A percentile compares a stretch with the other conserved stretches of the same genome.
Conservation (phyloP, 1,284 basidiomycete genomes). For the Austroboletus novae-zelandiae region DNA sequence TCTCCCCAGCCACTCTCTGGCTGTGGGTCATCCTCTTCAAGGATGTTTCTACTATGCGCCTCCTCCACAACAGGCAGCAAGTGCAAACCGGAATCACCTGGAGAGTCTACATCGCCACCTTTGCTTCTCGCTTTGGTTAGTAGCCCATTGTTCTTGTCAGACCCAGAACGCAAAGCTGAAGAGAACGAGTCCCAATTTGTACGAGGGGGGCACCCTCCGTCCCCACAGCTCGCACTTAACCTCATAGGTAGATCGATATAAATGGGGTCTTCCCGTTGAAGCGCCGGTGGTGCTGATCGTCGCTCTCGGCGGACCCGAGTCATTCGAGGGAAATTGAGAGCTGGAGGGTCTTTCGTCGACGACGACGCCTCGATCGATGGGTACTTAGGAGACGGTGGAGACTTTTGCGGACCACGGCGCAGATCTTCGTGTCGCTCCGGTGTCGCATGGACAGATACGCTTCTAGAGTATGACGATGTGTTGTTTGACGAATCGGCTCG, state of each 20-base stretch:
- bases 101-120: constrained; percentile 7
- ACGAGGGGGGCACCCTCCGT: neutral
- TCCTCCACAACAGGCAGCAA: constrained; percentile 23
- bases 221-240: constrained; percentile 34
- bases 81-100: neutral
- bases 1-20: constrained; percentile 59
- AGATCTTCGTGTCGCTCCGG: constrained; percentile 14
- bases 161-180: neutral
- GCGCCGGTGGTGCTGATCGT: constrained; percentile 52
- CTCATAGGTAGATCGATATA: constrained; percentile 27
- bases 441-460: constrained; percentile 15
- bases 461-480: constrained; percentile 27
- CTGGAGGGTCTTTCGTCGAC: neutral
- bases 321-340: neutral
- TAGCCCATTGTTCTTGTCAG: constrained; percentile 1
- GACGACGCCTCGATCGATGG: constrained; percentile 46
- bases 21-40: constrained; percentile 3
- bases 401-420: neutral
- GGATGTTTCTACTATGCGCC: neutral
- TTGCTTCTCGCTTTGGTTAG: constrained; percentile 3
- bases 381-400: constrained; percentile 41
- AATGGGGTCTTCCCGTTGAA: constrained; percentile 40
- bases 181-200: neutral
- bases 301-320: constrained; percentile 9
- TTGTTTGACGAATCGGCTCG: constrained; percentile 39